Evolutionary conservation across 2,329 filamentous ascomycete genomes (phyloP), one percentile per base, ranked within the genome.

Genomic region (Nemania diffusa): DNA sequence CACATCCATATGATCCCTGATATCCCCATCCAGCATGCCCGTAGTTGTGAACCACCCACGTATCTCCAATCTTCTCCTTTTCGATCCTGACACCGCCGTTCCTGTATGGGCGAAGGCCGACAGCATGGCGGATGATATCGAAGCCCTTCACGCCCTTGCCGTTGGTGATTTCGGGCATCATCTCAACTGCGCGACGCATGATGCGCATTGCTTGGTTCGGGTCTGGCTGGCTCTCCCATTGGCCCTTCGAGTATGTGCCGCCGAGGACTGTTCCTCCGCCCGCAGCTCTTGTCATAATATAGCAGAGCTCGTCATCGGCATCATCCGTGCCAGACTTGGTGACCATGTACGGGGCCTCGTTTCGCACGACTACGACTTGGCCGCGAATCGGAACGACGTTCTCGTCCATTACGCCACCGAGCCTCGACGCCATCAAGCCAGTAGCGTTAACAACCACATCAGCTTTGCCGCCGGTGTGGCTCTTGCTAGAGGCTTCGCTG

Each of bases 251-350:
- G 74, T 97, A 92, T 53, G 90, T 95, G 2, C 94, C 94, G n/a
- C 94, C 94, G 2, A 97, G 82, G 48, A 97, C 85, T 0, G 92
- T 96, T 11, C 94, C 94, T 22, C 94, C 94, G n/a, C 87, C 87
- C 0, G 85, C 86, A 0, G 94, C 92, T 29, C 94, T 87, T 74
- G 89, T 89, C 94, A 97, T 97, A 55, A 92, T 85, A 77, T 97
- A 97, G 65, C 87, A 82, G 4, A 90, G 82, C 79, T 97, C 94
- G 37, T 91, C 89, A 0, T 84, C 81, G 1, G 87, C 90, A 73
- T 96, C 92, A 57, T 93, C 91, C 0, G 89, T 91, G 48, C 92
- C 91, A 11, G 91, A 93, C 15, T 87, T 84, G 6, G 86, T 85
- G 55, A 87, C 79, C 92, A 97, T 95, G 37, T 87, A 81, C 11